Conservation (phyloP, 345 rosid genomes). For the Eucalyptus fibrosa region DNA sequence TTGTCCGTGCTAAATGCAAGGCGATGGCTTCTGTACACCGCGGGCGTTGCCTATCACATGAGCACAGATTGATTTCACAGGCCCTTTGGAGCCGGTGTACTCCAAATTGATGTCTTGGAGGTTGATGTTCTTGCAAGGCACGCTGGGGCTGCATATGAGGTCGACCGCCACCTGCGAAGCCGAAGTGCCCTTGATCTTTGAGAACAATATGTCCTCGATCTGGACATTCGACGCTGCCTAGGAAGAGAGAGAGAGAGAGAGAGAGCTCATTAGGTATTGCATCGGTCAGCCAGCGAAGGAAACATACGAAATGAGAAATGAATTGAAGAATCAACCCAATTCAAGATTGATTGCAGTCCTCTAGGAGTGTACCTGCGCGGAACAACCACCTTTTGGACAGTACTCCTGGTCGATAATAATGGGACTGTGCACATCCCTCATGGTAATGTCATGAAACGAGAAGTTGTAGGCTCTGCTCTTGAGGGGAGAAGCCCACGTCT, state of each 20-base stretch:
- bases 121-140: conserved; percentile 2
- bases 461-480: neutral
- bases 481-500: conserved; percentile 13
- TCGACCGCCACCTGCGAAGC: neutral
- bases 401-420: conserved; percentile 31
- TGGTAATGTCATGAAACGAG: conserved; percentile 6
- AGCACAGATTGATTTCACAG: neutral
- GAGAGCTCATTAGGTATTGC: neutral
- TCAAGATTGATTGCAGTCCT: neutral
- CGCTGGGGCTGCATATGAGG: neutral
- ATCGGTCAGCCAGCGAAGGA: neutral
- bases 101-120: neutral
- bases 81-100: neutral
- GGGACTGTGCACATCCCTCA: conserved; percentile 16
- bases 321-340: neutral
- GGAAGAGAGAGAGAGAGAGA: too few relatives aligned
- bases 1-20: neutral
- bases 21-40: neutral
- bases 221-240: neutral
- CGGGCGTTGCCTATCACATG: neutral
- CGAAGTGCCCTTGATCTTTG: conserved; percentile 7
- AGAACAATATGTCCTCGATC: neutral
- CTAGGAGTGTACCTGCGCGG: neutral
- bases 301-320: neutral
- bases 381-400: neutral